phyloP scores from a whole-genome alignment of 2,329 filamentous ascomycete genomes.

The Emericellopsis cladophorae region DNA sequence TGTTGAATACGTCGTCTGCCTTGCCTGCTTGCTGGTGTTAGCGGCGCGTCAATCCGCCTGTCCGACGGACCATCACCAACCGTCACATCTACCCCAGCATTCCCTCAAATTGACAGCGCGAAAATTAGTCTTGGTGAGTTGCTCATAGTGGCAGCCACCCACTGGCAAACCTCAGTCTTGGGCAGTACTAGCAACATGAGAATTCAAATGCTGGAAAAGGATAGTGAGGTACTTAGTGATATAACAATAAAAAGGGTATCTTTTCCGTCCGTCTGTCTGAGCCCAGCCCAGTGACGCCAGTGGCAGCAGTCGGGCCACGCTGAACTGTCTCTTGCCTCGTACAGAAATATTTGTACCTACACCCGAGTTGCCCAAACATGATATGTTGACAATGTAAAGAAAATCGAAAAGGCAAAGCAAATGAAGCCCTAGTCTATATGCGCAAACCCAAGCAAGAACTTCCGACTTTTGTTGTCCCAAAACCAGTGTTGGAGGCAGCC shows the following conservation, averaged over 20 bases:
- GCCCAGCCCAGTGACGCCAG: constrained; percentile 2
- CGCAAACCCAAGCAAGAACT: constrained; percentile 7
- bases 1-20: no score
- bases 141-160: background rate
- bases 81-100: no score
- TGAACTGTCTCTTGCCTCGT: background rate
- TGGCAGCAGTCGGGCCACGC: background rate
- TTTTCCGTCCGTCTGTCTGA: constrained; percentile 3
- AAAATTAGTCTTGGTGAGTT: background rate
- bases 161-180: background rate
- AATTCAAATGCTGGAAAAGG: no score
- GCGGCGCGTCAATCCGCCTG: no score
- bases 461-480: constrained; percentile 10
- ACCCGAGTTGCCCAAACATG: background rate
- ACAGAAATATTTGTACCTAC: constrained; percentile 1
- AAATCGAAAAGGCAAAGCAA: background rate
- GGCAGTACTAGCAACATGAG: no score
- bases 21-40: no score
- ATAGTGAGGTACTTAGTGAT: constrained; percentile 1
- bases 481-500: background rate
- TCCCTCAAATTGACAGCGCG: no score
- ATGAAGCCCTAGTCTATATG: constrained; percentile 13
- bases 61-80: no score
- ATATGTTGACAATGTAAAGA: background rate
- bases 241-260: constrained; percentile 3